Base-by-base conservation (phyloP, 2,329 filamentous ascomycete genomes). In the Lasiodiplodia sp. region DNA sequence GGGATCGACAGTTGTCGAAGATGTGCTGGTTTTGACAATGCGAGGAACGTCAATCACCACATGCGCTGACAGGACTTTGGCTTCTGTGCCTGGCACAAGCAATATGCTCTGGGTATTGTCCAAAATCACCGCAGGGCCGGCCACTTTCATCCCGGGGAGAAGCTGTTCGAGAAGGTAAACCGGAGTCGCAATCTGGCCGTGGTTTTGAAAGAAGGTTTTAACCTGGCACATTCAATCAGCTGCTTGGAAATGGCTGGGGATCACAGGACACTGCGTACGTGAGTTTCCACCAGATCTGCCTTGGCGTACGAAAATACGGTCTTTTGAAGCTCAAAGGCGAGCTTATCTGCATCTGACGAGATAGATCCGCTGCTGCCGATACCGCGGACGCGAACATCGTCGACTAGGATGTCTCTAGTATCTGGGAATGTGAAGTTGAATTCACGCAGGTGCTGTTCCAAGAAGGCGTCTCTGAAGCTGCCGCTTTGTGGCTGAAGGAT, bases 281-380 rank as follows among this genome's bases (percentile, higher is more conserved):
- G 94, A 86, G 71, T 86, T 82, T 38, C 93, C 86, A 1, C 93
- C 92, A 7, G 90, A 91, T 71, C 96, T 92, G 72, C 3, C 85
- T 82, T 1, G 87, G 83, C 0, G 85, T 71, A 38, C 88, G 84
- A 69, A 85, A 87, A 0, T 87, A 84, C 69, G 68, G 95, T 85
- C 8, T 88, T 86, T 73, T 89, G 91, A 18, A 97, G 83, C 76
- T 97, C 94, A 75, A 93, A 86, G 71, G 97, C 93, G 4, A 96
- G 91, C 0, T 92, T 95, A 82, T 92, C 91, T 69, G 93, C 92
- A 47, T 66, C 63, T 25, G 63, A 66, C 34, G 44, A 14, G 14
- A 66, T 34, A 90, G 83, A 62, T 91, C 90, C 67, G 92, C 86
- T 67, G 18, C 55, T 67, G 7, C 52, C 65, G 31, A 67, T 58